A percentile compares a stretch with the other conserved stretches of the same genome.
phyloP scores from a whole-genome alignment of 176 grass and related monocot genomes.

The Puccinellia tenuiflora region DNA sequence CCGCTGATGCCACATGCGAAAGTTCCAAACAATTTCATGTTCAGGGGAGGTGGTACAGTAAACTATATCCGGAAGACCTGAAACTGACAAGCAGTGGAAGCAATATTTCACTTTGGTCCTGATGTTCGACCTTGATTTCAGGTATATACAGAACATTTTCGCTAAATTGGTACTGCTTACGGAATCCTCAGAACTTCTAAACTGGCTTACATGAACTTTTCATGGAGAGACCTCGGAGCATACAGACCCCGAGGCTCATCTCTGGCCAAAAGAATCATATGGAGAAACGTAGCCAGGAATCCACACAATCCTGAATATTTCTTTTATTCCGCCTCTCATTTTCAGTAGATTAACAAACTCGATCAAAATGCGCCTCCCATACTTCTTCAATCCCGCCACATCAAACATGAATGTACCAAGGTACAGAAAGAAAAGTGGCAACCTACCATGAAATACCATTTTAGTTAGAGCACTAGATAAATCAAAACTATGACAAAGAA shows the following conservation, averaged over 20 bases:
- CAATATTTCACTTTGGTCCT: no score
- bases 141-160: no score
- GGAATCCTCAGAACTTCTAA: not conserved
- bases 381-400: not conserved
- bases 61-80: no score
- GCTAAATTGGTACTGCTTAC: no score
- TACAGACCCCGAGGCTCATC: not conserved
- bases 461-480: not conserved
- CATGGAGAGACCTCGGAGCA: not conserved
- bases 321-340: not conserved
- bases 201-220: not conserved
- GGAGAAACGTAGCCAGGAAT: not conserved
- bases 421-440: not conserved
- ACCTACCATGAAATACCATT: not conserved
- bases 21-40: no score
- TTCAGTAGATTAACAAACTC: not conserved
- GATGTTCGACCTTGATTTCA: no score
- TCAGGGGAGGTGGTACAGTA: no score
- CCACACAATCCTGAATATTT: slow-evolving; percentile 1
- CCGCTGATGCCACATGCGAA: no score
- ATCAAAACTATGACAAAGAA: not conserved
- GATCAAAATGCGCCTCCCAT: not conserved
- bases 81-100: no score
- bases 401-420: not conserved
- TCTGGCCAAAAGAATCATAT: not conserved